phyloP scores from a whole-genome alignment of 1,284 basidiomycete species.

The Leucoagaricus sp. region DNA sequence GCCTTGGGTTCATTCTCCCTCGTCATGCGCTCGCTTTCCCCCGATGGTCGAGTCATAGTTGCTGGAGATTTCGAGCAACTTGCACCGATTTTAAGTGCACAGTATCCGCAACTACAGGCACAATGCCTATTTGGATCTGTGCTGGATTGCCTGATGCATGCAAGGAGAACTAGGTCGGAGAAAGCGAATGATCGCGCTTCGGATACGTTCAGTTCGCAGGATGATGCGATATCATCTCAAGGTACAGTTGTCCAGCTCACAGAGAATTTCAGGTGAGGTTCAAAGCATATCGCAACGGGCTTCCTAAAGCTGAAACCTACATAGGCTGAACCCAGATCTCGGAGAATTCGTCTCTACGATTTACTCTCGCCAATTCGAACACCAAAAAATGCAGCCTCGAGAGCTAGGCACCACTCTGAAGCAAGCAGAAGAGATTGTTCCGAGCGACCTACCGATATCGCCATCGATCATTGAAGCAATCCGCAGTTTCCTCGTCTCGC shows the following conservation, averaged over 20 bases:
- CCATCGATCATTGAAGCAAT: conserved; percentile 26
- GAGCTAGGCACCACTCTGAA: conserved; percentile 39
- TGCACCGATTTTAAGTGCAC: conserved; percentile 46
- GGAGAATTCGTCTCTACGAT: conserved; percentile 52
- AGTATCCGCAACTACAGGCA: conserved; percentile 42
- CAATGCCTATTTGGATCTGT: conserved; percentile 47
- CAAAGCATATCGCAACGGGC: too few relatives aligned
- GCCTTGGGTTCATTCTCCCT: conserved; percentile 44
- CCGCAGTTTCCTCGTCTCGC: conserved; percentile 35
- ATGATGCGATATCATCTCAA: conserved; percentile 23
- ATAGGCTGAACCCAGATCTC: conserved; percentile 51
- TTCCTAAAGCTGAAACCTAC: not conserved
- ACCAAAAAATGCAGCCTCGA: conserved; percentile 45
- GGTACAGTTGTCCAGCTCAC: conserved; percentile 47
- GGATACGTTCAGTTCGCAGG: conserved; percentile 17
- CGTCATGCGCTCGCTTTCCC: conserved; percentile 41
- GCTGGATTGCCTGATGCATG: conserved; percentile 44
- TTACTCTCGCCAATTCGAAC: conserved; percentile 45
- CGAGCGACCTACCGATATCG: conserved; percentile 23
- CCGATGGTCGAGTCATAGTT: conserved; percentile 41
- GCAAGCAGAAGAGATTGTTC: conserved; percentile 23
- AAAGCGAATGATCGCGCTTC: conserved; percentile 15
- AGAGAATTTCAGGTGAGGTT: conserved; percentile 45
- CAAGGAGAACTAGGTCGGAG: conserved; percentile 14
- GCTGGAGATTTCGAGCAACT: conserved; percentile 54